A percentile compares a stretch with the other conserved stretches of the same genome.
Conservation (phyloP, 1,284 basidiomycete species). For the Caloboletus inedulis region DNA sequence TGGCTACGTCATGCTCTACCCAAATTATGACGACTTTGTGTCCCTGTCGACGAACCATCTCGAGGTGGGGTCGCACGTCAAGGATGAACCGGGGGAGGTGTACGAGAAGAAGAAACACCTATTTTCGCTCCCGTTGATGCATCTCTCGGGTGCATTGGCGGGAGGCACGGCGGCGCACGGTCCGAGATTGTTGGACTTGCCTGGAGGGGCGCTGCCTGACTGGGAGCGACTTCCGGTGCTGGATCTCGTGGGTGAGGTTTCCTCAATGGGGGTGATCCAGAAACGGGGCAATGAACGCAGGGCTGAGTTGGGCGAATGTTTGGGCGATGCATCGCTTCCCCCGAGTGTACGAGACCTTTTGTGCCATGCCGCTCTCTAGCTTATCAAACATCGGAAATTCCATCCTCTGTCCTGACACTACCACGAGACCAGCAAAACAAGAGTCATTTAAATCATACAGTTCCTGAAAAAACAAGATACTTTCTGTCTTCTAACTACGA, state of each 20-base stretch:
- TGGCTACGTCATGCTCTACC: constrained; percentile 84
- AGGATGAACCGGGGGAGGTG: constrained; percentile 46
- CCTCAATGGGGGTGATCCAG: constrained; percentile 43
- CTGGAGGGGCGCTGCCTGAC: constrained; percentile 49
- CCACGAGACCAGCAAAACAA: not conserved
- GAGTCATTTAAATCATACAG: constrained; percentile 18
- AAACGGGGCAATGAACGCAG: constrained; percentile 37
- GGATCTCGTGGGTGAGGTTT: constrained; percentile 62
- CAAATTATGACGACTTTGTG: constrained; percentile 66
- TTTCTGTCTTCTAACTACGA: constrained; percentile 18
- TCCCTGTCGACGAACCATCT: constrained; percentile 84
- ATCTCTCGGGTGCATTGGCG: constrained; percentile 31
- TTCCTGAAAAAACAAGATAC: constrained; percentile 19
- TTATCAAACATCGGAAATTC: not conserved
- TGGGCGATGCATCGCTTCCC: constrained; percentile 14
- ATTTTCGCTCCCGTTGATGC: constrained; percentile 70
- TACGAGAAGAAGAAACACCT: constrained; percentile 55
- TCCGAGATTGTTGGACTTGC: constrained; percentile 54
- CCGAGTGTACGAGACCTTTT: constrained; percentile 39
- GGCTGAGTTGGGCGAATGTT: constrained; percentile 26
- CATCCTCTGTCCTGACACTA: not conserved
- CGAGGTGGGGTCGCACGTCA: constrained; percentile 77
- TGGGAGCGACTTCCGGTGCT: constrained; percentile 59
- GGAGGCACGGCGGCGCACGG: constrained; percentile 5
- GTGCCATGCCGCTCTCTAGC: constrained; percentile 26